Percentiles rank a stretch among this genome's conserved stretches.
Conservation (phyloP, 106 monocot genomes). For the Cymbidium sinense region DNA sequence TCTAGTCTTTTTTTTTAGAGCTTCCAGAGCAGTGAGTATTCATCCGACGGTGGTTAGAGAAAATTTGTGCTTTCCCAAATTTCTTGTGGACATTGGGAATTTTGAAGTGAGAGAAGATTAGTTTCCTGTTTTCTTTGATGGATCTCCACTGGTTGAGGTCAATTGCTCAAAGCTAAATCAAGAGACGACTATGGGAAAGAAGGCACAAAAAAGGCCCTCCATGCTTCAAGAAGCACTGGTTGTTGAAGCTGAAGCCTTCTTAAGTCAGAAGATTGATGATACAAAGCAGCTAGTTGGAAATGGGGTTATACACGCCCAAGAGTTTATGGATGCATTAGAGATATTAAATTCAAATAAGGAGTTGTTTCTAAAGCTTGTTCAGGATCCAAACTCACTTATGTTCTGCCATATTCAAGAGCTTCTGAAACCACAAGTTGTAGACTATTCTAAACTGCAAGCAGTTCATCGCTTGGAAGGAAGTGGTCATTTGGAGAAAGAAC, state of each 20-base stretch:
- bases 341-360: too few relatives aligned
- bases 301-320: too few relatives aligned
- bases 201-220: slow-evolving; percentile 12
- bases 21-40: not conserved
- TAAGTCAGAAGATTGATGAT: too few relatives aligned
- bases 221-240: slow-evolving; percentile 31
- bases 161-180: slow-evolving; percentile 2
- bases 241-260: too few relatives aligned
- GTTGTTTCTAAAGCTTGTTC: slow-evolving; percentile 42
- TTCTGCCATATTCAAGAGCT: slow-evolving; percentile 31
- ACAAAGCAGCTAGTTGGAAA: too few relatives aligned
- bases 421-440: not conserved
- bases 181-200: slow-evolving; percentile 34
- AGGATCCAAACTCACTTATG: slow-evolving; percentile 40
- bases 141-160: not conserved
- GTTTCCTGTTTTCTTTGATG: slow-evolving; percentile 13
- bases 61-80: not conserved
- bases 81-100: not conserved
- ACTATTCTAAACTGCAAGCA: not conserved
- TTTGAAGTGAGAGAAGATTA: not conserved
- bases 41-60: slow-evolving; percentile 2
- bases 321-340: too few relatives aligned
- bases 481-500: not conserved
- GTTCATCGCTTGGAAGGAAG: not conserved
- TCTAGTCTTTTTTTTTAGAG: not conserved